Base-by-base conservation (phyloP, 345 rosid genomes). In the Corymbia maculata region DNA sequence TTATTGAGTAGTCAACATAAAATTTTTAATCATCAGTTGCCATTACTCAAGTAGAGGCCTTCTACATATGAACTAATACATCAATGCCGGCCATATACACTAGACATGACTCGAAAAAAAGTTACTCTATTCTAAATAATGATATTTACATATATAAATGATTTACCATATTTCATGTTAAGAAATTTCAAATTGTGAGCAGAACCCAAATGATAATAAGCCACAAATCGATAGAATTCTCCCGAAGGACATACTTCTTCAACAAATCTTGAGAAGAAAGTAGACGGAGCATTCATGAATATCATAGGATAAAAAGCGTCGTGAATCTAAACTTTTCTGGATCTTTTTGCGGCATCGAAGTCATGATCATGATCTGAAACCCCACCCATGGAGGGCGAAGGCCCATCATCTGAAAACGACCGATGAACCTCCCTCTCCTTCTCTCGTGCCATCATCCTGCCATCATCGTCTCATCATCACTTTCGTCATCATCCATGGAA, bases 381-480 rank as follows among this genome's bases (percentile, higher is more conserved):
- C 42, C 84, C 49, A 42, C 84, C 84, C 49, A 75, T 42, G 84
- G 84, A 75, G 87, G 88, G 90, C 79, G 89, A 90, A 55, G 85
- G 90, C 49, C 86, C 59, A 49, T 32, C 44, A 1, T 19, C 57
- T 32, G 87, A 52, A 52, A 51, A 52, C 66, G 87, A 85, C 87
- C 26, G 59, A 22, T 24, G 47, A 85, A 30, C 87, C 61, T 15
- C 44, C 52, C 86, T 22, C 12, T 84, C 42, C 42, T 45, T 42
- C 64, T 2, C 10, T 22, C 84, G 80, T 52, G 42, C 42, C 87
- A 52, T 52, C 87, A 85, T n/a, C 59, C 15, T 85, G 28, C 26
- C 86, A 85, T 85, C 86, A 85, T 85, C 61, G n/a, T 85, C 47
- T 85, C 87, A 52, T 85, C 86, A 85, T 85, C 86, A 53, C 59